These are phyloP conservation scores for Lactarius vividus DNA, from an alignment of 768 basidiomycete genomes.

Conservation along the genomic window DNA sequence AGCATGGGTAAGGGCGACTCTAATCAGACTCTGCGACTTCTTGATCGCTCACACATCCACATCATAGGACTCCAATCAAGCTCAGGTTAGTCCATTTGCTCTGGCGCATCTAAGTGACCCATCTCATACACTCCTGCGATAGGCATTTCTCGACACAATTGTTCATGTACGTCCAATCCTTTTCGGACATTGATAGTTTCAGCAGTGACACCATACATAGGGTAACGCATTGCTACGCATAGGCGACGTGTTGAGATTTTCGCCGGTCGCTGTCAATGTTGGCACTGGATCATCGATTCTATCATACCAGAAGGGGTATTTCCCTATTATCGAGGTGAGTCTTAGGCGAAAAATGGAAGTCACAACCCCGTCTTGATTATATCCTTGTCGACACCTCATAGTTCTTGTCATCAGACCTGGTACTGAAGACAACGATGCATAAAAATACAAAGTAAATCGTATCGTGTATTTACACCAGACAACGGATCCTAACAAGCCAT, in stretches of 20 bases:
- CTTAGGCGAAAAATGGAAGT: not conserved
- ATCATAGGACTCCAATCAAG: constrained; percentile 30
- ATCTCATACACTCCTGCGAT: constrained; percentile 2
- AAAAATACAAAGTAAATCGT: constrained; percentile 34
- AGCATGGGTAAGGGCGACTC: constrained; percentile 29
- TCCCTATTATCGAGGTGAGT: constrained; percentile 35
- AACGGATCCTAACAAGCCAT: not conserved
- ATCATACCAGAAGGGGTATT: constrained; percentile 37
- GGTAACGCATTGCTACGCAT: constrained; percentile 34
- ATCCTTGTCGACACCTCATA: constrained; percentile 13
- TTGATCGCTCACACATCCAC: not conserved
- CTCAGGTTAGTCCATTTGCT: constrained; percentile 30
- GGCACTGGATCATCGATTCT: constrained; percentile 21
- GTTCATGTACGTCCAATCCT: constrained; percentile 27
- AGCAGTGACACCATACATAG: constrained; percentile 18
- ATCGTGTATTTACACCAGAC: not conserved
- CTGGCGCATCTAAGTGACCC: not conserved
- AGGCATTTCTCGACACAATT: constrained; percentile 32
- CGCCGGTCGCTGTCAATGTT: constrained; percentile 26
- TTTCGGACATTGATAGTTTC: not conserved
- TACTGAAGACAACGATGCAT: constrained; percentile 35
- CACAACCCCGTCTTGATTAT: not conserved
- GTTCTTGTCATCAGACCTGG: constrained; percentile 35
- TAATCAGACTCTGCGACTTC: not conserved
- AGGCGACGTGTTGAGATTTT: constrained; percentile 33